Evolutionary conservation across 257 asterid genomes (phyloP), one percentile per base, ranked within the genome.

Genomic region (Avicennia marina): DNA sequence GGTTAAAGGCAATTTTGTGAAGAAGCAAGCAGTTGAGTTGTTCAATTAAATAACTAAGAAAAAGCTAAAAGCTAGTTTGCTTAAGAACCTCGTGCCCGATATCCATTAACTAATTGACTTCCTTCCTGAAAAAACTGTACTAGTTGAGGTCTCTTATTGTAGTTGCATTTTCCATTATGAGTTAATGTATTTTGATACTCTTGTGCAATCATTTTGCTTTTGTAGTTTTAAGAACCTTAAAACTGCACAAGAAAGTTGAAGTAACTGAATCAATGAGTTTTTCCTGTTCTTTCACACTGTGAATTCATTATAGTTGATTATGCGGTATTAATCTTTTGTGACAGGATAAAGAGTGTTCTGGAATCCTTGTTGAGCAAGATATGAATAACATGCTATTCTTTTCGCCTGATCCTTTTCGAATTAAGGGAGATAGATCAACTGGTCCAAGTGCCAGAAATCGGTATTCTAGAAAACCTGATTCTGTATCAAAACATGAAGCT

Each of bases 401-500:
- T 40, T 81, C 98, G 63, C 93, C 85, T 16, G 90, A 87, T 50
- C 85, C 40, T 25, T 53, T 65, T 64, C 88, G 81, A 66, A 52
- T 49, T 43, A 85, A 74, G 71, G 53, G 78, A 43, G 84, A 63
- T 40, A 62, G 68, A 75, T 62, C 71, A 62, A 17, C 63, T 48
- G 55, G 72, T 61, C 71, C 19, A n/a, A 70, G 77, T 71, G 63
- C 78, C 56, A 74, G 67, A 64, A 56, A 66, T 56, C 69, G 70
- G 41, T 51, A 61, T 53, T 27, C 72, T 54, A 66, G 67, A 63
- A 71, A 81, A 63, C 48, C 59, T 20, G 91, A 78, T 56, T 66
- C 72, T 41, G 64, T 68, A 53, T 68, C 78, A 36, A 71, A 69
- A 53, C 62, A 61, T 40, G 81, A 70, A 45, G 41, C 71, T 56